Conservation (phyloP, 2,329 filamentous ascomycete genomes). For the Trichoderma sp. region DNA sequence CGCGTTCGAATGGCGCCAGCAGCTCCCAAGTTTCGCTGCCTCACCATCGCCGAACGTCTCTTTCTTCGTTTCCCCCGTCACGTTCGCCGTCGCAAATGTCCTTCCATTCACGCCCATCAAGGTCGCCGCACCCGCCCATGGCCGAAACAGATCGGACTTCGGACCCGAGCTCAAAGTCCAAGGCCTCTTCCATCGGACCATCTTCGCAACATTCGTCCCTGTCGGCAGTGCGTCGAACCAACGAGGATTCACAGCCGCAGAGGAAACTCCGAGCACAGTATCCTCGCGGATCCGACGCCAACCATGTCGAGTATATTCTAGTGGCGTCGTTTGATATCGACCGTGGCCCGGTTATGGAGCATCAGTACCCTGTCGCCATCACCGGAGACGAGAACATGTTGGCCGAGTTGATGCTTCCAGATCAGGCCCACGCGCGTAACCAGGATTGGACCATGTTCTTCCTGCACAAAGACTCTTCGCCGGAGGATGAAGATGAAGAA, state of each 20-base stretch:
- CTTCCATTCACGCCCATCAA: conserved; percentile 49
- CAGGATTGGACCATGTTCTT: conserved; percentile 99
- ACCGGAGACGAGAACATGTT: conserved; percentile 98
- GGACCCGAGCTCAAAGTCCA: conserved; percentile 58
- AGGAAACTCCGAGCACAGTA: conserved; percentile 70
- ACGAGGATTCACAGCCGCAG: conserved; percentile 49
- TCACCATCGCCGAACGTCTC: conserved; percentile 49
- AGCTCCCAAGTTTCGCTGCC: conserved; percentile 34
- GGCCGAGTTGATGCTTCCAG: conserved; percentile 95
- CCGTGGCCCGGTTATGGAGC: conserved; percentile 94
- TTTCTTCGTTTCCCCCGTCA: conserved; percentile 62
- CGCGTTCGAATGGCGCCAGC: conserved; percentile 39
- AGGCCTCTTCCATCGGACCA: conserved; percentile 57
- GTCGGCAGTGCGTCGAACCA: conserved; percentile 48
- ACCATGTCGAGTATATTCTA: conserved; percentile 98
- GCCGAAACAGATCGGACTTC: conserved; percentile 55
- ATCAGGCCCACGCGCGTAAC: conserved; percentile 89
- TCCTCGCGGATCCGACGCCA: conserved; percentile 70
- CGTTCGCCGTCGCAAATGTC: conserved; percentile 59
- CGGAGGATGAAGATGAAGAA: conserved; percentile 76
- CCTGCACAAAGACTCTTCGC: conserved; percentile 87
- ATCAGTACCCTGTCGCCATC: conserved; percentile 92
- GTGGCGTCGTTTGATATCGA: conserved; percentile 98
- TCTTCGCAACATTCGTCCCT: conserved; percentile 62
- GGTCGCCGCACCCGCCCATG: conserved; percentile 52